Evolutionary conservation across 768 basidiomycete genomes (phyloP), one percentile per base, ranked within the genome.

Genomic region (Termitomyces sp.): DNA sequence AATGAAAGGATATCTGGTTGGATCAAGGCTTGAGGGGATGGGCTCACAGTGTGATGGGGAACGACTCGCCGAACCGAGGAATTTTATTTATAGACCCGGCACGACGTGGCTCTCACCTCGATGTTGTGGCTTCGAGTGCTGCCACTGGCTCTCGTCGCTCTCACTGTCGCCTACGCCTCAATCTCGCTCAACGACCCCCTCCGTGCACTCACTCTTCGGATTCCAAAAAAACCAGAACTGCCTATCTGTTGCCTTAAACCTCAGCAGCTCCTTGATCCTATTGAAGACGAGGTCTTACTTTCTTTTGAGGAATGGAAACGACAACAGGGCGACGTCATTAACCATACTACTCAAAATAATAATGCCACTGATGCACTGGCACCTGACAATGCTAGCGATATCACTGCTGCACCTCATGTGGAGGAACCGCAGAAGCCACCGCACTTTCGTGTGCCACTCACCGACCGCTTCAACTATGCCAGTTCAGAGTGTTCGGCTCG

Each of bases 401-500:
- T 60, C 46, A 56, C 66, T 53, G 63, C 56, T 38, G 48, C 67
- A 60, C 63, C 68, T 58, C 63, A 72, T 17, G 45, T 64, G 14
- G 76, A 80, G 60, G 60, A 61, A 46, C 68, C 69, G 4, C 65
- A 83, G 37, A 61, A 52, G 43, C 60, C 56, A 46, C 86, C 88
- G 0, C 85, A 87, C 66, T 87, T 89, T 69, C 82, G 83, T 20
- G 85, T 93, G 5, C 91, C 91, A 1, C 75, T 92, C 47, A 87
- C 83, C 12, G 92, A 96, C 77, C 83, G 94, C 47, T 97, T 96
- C 80, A 97, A 99, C 74, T 98, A 96, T 68, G 97, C 97, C 46
- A 87, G 86, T 56, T 71, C 88, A 60, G 96, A 98, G 72, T 99
- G 97, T 71, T 94, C 93, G 1, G 96, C 96, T 2, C 88, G 94